These are phyloP conservation scores for Zea luxurians DNA, from an alignment of 176 grass and related monocot genomes.

Conservation along the genomic window DNA sequence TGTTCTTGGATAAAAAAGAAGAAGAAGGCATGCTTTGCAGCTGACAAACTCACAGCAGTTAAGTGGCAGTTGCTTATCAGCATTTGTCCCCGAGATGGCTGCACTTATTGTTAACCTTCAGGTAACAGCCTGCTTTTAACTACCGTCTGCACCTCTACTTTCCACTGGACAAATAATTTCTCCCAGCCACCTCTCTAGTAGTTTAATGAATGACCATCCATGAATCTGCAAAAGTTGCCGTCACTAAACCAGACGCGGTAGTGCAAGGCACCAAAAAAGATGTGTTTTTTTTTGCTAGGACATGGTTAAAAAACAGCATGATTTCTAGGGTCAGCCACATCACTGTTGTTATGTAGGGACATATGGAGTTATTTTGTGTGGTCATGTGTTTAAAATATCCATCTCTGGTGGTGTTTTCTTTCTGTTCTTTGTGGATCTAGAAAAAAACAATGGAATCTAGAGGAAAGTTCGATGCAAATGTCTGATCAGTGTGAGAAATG, in stretches of 20 bases:
- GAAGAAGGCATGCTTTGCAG: slow-evolving; percentile 22
- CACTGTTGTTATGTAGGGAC: slow-evolving; percentile 37
- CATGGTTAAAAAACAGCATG: slow-evolving; percentile 40
- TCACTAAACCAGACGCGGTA: slow-evolving; percentile 19
- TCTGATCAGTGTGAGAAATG: neutral
- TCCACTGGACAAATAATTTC: slow-evolving; percentile 19
- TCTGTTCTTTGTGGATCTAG: too few species aligned
- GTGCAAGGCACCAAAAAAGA: slow-evolving; percentile 39
- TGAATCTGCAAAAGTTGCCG: slow-evolving; percentile 39
- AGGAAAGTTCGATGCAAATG: neutral
- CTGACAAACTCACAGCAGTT: slow-evolving; percentile 32
- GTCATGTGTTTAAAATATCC: neutral
- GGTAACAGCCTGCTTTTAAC: neutral
- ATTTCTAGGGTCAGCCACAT: slow-evolving; percentile 47
- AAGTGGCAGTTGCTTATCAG: slow-evolving; percentile 30
- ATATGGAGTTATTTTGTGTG: slow-evolving; percentile 8
- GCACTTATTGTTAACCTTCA: neutral
- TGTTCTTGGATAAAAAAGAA: slow-evolving; percentile 28
- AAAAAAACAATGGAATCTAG: neutral
- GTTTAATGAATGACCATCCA: slow-evolving; percentile 13
- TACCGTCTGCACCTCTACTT: slow-evolving; percentile 10
- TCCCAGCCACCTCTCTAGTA: slow-evolving; percentile 31
- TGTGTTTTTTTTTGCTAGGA: slow-evolving; percentile 12
- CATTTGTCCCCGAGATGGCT: slow-evolving; percentile 28
- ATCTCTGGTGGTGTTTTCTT: too few species aligned